Conservation (phyloP, 768 basidiomycete species). For the Mycena vulgaris region DNA sequence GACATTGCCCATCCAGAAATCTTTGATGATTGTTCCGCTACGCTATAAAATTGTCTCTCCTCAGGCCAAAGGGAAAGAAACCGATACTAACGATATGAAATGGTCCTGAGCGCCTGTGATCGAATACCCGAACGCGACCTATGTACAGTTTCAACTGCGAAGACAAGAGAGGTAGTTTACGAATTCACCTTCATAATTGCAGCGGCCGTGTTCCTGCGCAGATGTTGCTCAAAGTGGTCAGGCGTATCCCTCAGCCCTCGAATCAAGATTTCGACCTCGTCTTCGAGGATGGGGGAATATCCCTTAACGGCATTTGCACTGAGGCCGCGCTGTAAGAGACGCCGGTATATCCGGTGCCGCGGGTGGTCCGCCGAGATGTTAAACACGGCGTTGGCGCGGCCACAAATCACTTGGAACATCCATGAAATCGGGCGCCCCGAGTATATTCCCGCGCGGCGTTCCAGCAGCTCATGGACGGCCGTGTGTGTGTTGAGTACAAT, state of each 20-base stretch:
- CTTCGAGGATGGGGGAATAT: conserved; percentile 55
- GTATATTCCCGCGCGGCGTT: conserved; percentile 66
- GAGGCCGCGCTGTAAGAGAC: conserved; percentile 55
- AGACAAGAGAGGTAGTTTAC: neutral
- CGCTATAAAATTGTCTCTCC: conserved; percentile 15
- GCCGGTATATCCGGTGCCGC: conserved; percentile 59
- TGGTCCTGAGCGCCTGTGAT: conserved; percentile 52
- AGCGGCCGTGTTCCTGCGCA: conserved; percentile 58
- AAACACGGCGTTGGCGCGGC: conserved; percentile 58
- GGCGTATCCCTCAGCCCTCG: conserved; percentile 50
- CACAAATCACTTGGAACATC: conserved; percentile 62
- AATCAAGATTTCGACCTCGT: conserved; percentile 53
- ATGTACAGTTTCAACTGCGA: conserved; percentile 19
- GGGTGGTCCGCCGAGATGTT: conserved; percentile 58
- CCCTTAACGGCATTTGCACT: conserved; percentile 51
- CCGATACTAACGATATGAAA: conserved; percentile 47
- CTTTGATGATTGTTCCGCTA: conserved; percentile 56
- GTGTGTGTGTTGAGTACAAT: conserved; percentile 65
- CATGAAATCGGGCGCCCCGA: conserved; percentile 67
- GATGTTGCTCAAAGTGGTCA: conserved; percentile 50
- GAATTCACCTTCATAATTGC: conserved; percentile 56
- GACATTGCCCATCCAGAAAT: conserved; percentile 58
- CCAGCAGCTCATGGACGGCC: conserved; percentile 64
- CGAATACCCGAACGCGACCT: conserved; percentile 54
- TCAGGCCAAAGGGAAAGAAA: neutral